Base-by-base conservation (phyloP, 495 filamentous ascomycete genomes). In the Cercophora scortea region DNA sequence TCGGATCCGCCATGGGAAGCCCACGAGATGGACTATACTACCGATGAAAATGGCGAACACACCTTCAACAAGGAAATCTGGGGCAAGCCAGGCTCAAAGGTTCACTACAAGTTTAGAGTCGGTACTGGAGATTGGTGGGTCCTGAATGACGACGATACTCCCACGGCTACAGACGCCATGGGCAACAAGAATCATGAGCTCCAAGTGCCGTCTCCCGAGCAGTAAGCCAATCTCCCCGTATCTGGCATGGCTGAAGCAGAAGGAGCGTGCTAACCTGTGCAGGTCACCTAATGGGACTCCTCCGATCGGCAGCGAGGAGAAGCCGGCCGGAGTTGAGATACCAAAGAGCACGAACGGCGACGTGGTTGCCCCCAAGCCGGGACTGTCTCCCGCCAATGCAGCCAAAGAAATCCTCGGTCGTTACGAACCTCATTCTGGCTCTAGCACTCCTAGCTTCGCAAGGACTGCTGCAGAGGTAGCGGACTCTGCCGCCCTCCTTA, bases 101-200 rank as follows among this genome's bases (percentile, higher is more conserved):
- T 84, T 53, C 79, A 85, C 56, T 89, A 87, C 70, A 87, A 87
- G 62, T 87, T 89, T 59, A 75, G 83, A 18, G 63, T 86, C 47
- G 84, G 82, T 6, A 44, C 66, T 3, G 78, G 78, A 34, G 75
- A 86, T 56, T 82, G 79, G 78, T 87, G 85, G 86, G 75, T 80
- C 4, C 59, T 84, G 44, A 76, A 87, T 49, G 78, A 85, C 19
- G 62, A 62, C 36, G 64, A 67, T 6, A 25, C 25, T 25, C 70
- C 76, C 1, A 80, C 68, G n/a, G 79, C 70, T 4, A 76, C 71
- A 39, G 83, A 86, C 54, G 64, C 70, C 10, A 47, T 49, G 8
- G 83, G 83, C 34, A 83, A 82, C 61, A 63, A 65, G 48, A 85
- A 85, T 66, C 83, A 83, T 58, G 55, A 80, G 18, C 54, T 85